Percentiles rank a stretch among this genome's conserved stretches.
Conservation (phyloP, 371 early-diverging fungal species). For the Circinella minor region DNA sequence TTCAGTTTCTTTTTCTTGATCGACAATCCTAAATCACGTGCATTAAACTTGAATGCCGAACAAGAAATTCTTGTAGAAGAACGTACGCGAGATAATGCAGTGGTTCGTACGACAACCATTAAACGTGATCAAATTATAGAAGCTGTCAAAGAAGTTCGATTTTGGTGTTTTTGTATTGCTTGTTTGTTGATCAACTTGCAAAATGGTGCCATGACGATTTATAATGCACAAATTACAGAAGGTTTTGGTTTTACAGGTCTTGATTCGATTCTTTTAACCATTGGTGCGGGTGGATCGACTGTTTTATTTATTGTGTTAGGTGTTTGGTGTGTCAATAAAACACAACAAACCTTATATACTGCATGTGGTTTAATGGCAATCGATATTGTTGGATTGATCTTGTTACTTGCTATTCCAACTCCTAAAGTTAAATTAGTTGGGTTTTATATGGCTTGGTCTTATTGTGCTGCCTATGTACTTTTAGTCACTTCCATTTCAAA, state of each 20-base stretch:
- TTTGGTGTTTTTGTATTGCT: conserved; percentile 37
- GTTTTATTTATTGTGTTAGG: conserved; percentile 32
- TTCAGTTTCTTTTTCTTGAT: conserved; percentile 40
- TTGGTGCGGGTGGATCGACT: conserved; percentile 33
- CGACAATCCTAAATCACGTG: conserved; percentile 36
- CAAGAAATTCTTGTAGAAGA: conserved; percentile 44
- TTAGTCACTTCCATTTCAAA: conserved; percentile 30
- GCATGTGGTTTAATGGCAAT: conserved; percentile 28
- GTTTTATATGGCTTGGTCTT: conserved; percentile 32
- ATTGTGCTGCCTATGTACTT: conserved; percentile 33
- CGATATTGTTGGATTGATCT: conserved; percentile 37
- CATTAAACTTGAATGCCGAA: conserved; percentile 36
- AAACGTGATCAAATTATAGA: conserved; percentile 43
- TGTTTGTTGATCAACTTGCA: conserved; percentile 39
- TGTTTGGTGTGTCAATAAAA: conserved; percentile 23
- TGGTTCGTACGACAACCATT: conserved; percentile 32
- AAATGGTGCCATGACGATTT: conserved; percentile 44
- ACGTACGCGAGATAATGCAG: conserved; percentile 42
- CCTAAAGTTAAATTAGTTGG: conserved; percentile 35
- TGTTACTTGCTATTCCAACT: conserved; percentile 35
- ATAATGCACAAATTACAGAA: conserved; percentile 34
- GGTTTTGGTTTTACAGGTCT: conserved; percentile 39
- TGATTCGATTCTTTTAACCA: conserved; percentile 32
- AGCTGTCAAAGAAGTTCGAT: conserved; percentile 38
- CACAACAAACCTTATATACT: conserved; percentile 32